Conservation (phyloP, 176 grass and related monocot genomes). For the Poa annua region DNA sequence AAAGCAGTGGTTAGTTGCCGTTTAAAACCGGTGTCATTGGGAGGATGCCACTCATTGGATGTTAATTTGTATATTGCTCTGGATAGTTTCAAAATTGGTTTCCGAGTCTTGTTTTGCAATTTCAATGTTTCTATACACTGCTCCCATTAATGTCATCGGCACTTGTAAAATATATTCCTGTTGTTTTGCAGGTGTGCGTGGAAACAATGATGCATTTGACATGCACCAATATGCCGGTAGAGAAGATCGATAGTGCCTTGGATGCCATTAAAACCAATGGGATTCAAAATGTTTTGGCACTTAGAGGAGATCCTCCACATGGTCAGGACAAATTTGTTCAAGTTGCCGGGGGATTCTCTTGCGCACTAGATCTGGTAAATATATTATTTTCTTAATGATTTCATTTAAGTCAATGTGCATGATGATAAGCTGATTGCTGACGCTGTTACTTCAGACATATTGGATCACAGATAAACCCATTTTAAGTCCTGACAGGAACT, state of each 20-base stretch:
- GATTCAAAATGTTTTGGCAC: conserved; percentile 96
- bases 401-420: background rate
- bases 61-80: background rate
- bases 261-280: conserved; percentile 77
- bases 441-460: background rate
- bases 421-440: background rate
- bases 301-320: conserved; percentile 84
- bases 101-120: conserved; percentile 3
- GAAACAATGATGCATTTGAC: conserved; percentile 98
- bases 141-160: background rate
- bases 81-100: conserved; percentile 5
- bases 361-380: conserved; percentile 84
- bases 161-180: background rate
- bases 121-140: background rate
- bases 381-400: background rate
- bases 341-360: conserved; percentile 81
- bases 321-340: conserved; percentile 89
- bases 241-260: conserved; percentile 86
- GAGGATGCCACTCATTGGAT: background rate
- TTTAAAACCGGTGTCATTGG: background rate
- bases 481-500: conserved; percentile 10
- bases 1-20: background rate
- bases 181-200: conserved; percentile 67
- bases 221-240: conserved; percentile 91
- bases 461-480: conserved; percentile 4